Evolutionary conservation across 179 eudicot species (phyloP).

Genomic region (Spinacia oleracea): DNA sequence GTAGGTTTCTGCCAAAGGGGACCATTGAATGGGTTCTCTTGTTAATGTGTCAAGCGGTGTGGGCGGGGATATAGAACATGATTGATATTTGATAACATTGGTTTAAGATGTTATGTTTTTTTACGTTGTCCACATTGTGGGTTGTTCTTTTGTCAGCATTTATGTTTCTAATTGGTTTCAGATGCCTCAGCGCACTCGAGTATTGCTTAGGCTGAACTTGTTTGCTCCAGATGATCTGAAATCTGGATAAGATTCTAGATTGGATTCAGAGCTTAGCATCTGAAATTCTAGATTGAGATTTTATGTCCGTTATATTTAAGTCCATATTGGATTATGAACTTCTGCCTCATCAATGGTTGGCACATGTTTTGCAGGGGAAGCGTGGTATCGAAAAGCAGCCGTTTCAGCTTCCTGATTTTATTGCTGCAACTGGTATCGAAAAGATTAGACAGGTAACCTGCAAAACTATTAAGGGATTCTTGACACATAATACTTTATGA

Average conservation of each 20-base stretch:
- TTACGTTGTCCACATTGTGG: neutral
- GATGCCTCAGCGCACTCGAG: slow-evolving; percentile 21
- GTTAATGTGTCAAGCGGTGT: slow-evolving; percentile 36
- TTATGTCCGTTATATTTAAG: slow-evolving; percentile 11
- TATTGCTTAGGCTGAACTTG: slow-evolving; percentile 28
- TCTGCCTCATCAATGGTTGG: slow-evolving; percentile 42
- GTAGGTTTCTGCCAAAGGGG: slow-evolving; percentile 81
- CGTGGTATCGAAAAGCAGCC: slow-evolving; percentile 99
- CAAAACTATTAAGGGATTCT: neutral
- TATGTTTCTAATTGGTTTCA: slow-evolving; percentile 18
- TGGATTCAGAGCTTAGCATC: slow-evolving; percentile 15
- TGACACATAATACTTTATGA: neutral
- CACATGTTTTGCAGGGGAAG: slow-evolving; percentile 71
- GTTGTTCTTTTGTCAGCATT: neutral
- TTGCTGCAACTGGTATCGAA: slow-evolving; percentile 98
- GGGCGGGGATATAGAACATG: slow-evolving; percentile 50
- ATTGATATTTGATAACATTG: neutral
- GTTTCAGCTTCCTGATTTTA: slow-evolving; percentile 98
- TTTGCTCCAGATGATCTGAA: slow-evolving; percentile 22
- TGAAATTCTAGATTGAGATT: slow-evolving; percentile 12
- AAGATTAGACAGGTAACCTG: slow-evolving; percentile 91
- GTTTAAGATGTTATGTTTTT: neutral
- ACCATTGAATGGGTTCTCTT: slow-evolving; percentile 46
- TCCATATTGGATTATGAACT: slow-evolving; percentile 18
- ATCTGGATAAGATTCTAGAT: slow-evolving; percentile 23